phyloP scores from a whole-genome alignment of 2,329 filamentous ascomycete genomes.

The Ceratocystis harringtonii region DNA sequence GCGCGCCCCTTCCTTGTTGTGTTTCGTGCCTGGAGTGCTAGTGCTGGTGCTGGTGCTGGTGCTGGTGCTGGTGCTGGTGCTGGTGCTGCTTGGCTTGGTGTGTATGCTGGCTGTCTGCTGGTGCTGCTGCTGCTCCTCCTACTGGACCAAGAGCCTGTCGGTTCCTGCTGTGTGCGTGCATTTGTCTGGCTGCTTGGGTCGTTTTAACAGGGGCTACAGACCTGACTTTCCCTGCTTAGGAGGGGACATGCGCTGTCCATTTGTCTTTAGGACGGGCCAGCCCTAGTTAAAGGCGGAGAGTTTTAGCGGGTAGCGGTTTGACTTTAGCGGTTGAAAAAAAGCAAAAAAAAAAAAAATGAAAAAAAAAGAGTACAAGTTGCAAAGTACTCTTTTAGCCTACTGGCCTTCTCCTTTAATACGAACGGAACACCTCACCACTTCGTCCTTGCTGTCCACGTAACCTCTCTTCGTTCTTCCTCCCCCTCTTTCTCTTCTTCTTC shows the following conservation, averaged over 20 bases:
- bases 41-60: too few relatives aligned
- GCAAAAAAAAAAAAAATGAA: background rate
- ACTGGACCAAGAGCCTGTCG: background rate
- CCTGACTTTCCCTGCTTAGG: too few relatives aligned
- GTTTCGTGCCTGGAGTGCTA: background rate
- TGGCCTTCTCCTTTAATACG: slow-evolving; percentile 15
- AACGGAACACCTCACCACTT: slow-evolving; percentile 16
- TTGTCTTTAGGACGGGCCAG: too few relatives aligned
- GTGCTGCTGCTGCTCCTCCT: too few relatives aligned
- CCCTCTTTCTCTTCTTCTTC: slow-evolving; percentile 13
- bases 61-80: too few relatives aligned
- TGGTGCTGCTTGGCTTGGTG: too few relatives aligned
- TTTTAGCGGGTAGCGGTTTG: background rate
- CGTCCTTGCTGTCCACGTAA: slow-evolving; percentile 12
- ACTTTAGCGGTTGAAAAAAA: background rate
- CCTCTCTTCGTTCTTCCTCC: slow-evolving; percentile 12
- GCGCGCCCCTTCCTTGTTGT: slow-evolving; percentile 7
- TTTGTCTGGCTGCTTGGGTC: background rate
- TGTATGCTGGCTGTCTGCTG: too few relatives aligned
- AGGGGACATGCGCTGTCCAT: too few relatives aligned
- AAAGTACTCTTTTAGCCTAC: background rate
- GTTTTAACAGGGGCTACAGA: background rate
- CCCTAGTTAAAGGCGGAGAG: background rate
- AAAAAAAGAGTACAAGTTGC: slow-evolving; percentile 3
- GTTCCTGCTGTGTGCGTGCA: background rate